Evolutionary conservation across 2,329 filamentous ascomycete genomes (phyloP), one percentile per base, ranked within the genome.

Genomic region (Ophiobolus disseminans): DNA sequence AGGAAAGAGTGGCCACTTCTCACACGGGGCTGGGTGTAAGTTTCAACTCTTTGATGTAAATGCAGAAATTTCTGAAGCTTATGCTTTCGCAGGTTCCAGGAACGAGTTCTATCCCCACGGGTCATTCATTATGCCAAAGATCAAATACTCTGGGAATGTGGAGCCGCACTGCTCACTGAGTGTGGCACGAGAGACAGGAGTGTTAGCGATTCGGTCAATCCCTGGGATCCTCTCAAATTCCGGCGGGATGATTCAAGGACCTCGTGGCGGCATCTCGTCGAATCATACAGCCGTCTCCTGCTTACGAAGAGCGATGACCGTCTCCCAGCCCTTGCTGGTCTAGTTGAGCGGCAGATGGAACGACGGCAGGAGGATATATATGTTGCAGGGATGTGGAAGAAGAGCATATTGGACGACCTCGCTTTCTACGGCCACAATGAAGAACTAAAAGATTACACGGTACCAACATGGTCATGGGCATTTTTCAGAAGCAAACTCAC

Each of bases 131-230:
- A 55, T 25, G 45, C 25, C 5, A 16, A 22, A 5, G 8, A 25
- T 4, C 48, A 60, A 39, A 17, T 62, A 2, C 9, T 49, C 5
- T 62, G 53, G 53, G 54, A 62, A 42, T 62, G 56, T 23, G n/a
- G 17, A 14, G 34, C 19, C 17, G 13, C 4, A 9, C 22, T 17
- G 11, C 31, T 8, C 2, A 22, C 35, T 13, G 17, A 38, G 7
- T 10, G 13, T 13, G 35, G 19, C 6, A 11, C 9, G 10, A 5
- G 14, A n/a, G 28, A 31, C 13, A 13, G 28, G 28, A 31, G n/a
- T n/a, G n/a, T n/a, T 8, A 31, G 7, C 28, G 28, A n/a, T n/a
- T n/a, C n/a, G n/a, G n/a, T n/a, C n/a, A n/a, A 5, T 31, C 10
- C 6, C 6, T n/a, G 13, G 6, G 13, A n/a, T 31, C 6, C 28